Conservation (phyloP, 345 rosid genomes). For the Ailanthus altissimus region DNA sequence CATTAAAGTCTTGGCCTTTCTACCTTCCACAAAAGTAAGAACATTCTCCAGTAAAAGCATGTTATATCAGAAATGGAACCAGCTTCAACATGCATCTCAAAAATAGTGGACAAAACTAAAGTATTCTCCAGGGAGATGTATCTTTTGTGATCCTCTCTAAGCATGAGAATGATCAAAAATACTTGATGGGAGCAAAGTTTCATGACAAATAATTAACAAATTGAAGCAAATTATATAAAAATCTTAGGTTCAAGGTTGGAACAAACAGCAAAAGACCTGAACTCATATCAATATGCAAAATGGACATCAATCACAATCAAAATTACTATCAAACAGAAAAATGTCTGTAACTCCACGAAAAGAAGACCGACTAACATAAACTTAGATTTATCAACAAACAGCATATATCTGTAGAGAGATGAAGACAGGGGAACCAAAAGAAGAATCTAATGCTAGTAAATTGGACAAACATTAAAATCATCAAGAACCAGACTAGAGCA, state of each 20-base stretch:
- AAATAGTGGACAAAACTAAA: not conserved
- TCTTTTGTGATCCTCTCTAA: not conserved
- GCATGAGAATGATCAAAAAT: not conserved
- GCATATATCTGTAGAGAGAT: not conserved
- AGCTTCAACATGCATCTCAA: not conserved
- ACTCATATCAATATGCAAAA: conserved; percentile 1
- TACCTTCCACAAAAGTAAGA: not conserved
- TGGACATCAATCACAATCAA: not conserved
- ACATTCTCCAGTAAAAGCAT: not conserved
- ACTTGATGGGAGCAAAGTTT: not conserved
- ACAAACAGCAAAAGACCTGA: too few species aligned
- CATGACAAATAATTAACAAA: not conserved
- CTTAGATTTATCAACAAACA: not conserved
- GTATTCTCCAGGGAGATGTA: not conserved
- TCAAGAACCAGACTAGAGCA: not conserved
- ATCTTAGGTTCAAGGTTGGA: not conserved
- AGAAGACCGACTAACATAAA: not conserved
- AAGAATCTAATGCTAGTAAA: too few species aligned
- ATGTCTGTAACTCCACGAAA: not conserved
- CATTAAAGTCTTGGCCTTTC: not conserved
- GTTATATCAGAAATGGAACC: not conserved
- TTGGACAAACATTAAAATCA: too few species aligned
- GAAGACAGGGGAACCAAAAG: not conserved
- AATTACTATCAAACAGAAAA: not conserved
- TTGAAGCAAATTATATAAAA: not conserved